Base-by-base conservation (phyloP, 208 protist genomes). In the Trypanosoma melophagium region DNA sequence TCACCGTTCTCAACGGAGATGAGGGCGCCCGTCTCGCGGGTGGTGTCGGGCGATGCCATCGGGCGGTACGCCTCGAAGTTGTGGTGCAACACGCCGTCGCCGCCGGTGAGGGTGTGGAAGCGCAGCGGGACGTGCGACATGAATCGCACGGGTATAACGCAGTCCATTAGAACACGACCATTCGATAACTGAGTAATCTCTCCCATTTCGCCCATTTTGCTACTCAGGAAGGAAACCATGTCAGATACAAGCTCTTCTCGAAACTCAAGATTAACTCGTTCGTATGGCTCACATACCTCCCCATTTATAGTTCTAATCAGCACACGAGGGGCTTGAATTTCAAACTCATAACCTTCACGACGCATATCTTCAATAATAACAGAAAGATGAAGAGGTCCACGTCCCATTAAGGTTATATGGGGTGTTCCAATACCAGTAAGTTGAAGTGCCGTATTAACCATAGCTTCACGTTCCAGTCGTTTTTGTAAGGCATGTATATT, bases 321-420 rank as follows among this genome's bases (percentile, higher is more conserved):
- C n/a, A 98, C 89, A 41, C 68, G 57, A 24, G 98, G 97, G n/a
- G 96, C 95, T 57, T 89, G 96, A 58, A 99, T 87, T 50, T 96
- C 80, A 64, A 99, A 91, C 77, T 99, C 98, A 69, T 95, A 98
- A 24, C 97, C 97, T 70, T 99, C 97, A 61, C 98, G 90, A 38
- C 98, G 87, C 97, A 99, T 98, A 40, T 98, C 96, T 65, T 99
- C 97, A 50, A 99, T 90, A 55, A 99, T 94, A 22, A 99, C 94
- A 60, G 94, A 98, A 13, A 99, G 85, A 77, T 99, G 98, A 73
- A 99, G 85, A 54, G 98, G 96, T 22, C 98, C 98, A 53, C 98
- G 83, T 41, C 97, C 98, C 72, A 86, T 82, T 62, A 99, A 64
- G 38, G 88, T 95, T 22, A 92, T 79, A 51, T 96, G 76, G 38